Percentiles rank a stretch among this genome's conserved stretches.
phyloP scores from a whole-genome alignment of 192 early-diverging fungal species.

The Funneliformis geosporum region DNA sequence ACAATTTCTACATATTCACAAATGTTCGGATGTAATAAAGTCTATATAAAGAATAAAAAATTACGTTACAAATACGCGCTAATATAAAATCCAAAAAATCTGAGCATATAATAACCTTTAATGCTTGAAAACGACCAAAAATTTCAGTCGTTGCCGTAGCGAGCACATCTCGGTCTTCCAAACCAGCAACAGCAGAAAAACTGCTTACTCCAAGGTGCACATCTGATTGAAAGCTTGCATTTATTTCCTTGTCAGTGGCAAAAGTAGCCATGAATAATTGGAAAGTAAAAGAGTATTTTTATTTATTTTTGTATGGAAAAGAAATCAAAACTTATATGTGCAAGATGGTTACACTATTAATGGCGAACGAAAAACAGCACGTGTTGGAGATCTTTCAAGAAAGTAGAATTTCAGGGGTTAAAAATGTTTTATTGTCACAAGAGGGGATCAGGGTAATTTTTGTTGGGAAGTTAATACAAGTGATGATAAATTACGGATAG shows the following conservation, averaged over 20 bases:
- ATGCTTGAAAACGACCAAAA: constrained; percentile 48
- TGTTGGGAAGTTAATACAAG: no score
- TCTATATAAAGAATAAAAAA: constrained; percentile 39
- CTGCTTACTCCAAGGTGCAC: constrained; percentile 26
- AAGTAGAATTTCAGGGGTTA: no score
- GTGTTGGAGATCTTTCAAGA: no score
- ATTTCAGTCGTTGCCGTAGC: constrained; percentile 51
- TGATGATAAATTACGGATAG: neutral
- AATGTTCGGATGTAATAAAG: constrained; percentile 57
- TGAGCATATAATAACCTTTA: constrained; percentile 37
- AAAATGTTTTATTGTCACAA: no score
- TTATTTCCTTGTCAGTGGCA: constrained; percentile 30
- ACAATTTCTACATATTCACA: constrained; percentile 66
- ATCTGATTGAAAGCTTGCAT: constrained; percentile 13
- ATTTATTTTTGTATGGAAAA: no score
- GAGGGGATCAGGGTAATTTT: no score
- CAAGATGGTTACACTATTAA: neutral
- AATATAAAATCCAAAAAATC: neutral
- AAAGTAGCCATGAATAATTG: constrained; percentile 29
- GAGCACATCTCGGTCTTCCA: constrained; percentile 36
- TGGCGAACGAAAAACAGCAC: no score
- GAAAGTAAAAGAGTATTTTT: neutral
- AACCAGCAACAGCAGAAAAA: constrained; percentile 21
- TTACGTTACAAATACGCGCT: neutral
- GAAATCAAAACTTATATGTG: neutral